These are phyloP conservation scores for Penicillium goetzii DNA, from an alignment of 495 filamentous ascomycete species.

Conservation along the genomic window DNA sequence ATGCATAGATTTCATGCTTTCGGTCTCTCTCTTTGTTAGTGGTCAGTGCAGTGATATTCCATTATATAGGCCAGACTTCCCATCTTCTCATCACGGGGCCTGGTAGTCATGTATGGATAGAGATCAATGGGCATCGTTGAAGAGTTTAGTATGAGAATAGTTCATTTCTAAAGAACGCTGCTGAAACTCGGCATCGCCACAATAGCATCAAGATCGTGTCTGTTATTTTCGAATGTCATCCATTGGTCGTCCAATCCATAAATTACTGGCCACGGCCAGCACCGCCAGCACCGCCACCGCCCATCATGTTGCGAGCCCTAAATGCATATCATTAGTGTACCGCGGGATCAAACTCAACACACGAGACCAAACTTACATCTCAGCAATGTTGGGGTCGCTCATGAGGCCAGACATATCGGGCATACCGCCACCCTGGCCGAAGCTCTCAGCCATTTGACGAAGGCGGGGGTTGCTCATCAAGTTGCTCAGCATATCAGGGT, in stretches of 20 bases:
- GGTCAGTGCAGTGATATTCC: no score
- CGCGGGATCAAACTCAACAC: conserved; percentile 1
- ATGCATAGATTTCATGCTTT: background rate
- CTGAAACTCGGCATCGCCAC: conserved; percentile 23
- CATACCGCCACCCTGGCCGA: conserved; percentile 70
- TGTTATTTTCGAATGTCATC: conserved; percentile 28
- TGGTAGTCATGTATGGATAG: background rate
- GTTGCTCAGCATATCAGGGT: conserved; percentile 85
- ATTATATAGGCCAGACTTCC: no score
- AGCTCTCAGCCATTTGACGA: conserved; percentile 70
- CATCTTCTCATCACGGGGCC: no score
- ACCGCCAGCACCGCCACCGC: conserved; percentile 53
- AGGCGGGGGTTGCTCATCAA: conserved; percentile 93
- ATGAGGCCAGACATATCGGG: conserved; percentile 80
- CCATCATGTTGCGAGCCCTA: conserved; percentile 81
- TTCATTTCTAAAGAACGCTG: conserved; percentile 29
- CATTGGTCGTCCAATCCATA: conserved; percentile 19
- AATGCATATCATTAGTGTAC: conserved; percentile 14
- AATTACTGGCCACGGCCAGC: conserved; percentile 38
- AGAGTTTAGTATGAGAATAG: background rate
- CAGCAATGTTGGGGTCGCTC: conserved; percentile 87
- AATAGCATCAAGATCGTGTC: conserved; percentile 31
- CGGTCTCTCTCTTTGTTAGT: no score
- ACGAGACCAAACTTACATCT: conserved; percentile 70
- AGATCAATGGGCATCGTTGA: background rate